Evolutionary conservation across 805 yeast species (phyloP).

Genomic region (Candida odintsovae): DNA sequence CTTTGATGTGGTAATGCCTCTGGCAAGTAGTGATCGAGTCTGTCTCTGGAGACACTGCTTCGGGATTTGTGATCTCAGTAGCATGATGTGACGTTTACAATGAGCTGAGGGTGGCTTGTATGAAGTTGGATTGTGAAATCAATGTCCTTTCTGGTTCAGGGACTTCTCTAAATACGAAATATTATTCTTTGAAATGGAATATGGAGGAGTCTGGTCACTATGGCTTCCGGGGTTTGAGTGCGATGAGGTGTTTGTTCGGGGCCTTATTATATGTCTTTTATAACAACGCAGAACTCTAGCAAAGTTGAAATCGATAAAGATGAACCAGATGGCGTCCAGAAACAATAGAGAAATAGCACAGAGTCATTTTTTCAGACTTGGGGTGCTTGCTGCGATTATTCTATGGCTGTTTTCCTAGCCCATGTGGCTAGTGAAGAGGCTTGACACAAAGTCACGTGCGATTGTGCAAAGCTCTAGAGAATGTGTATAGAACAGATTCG

Average conservation of each 20-base stretch:
- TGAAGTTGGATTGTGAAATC: not conserved
- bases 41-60: not conserved
- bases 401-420: not conserved
- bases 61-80: slow-evolving; percentile 1
- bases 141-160: not conserved
- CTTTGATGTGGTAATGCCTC: slow-evolving; percentile 8
- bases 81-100: not conserved
- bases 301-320: not conserved
- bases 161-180: not conserved
- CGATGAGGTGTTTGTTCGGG: not conserved
- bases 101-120: not conserved
- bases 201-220: not conserved
- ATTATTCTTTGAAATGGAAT: not conserved
- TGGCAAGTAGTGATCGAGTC: not conserved
- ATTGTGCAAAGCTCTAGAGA: not conserved
- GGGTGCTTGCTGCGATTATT: not conserved
- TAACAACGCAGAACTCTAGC: not conserved
- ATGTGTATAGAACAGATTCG: not conserved
- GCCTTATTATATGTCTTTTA: no score
- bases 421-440: not conserved
- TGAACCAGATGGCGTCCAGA: not conserved
- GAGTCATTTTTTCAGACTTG: not conserved
- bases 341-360: not conserved
- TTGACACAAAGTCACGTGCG: not conserved
- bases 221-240: not conserved